Conservation (phyloP, 169 alveolate genomes). For the Cryptosporidium viatorum region DNA sequence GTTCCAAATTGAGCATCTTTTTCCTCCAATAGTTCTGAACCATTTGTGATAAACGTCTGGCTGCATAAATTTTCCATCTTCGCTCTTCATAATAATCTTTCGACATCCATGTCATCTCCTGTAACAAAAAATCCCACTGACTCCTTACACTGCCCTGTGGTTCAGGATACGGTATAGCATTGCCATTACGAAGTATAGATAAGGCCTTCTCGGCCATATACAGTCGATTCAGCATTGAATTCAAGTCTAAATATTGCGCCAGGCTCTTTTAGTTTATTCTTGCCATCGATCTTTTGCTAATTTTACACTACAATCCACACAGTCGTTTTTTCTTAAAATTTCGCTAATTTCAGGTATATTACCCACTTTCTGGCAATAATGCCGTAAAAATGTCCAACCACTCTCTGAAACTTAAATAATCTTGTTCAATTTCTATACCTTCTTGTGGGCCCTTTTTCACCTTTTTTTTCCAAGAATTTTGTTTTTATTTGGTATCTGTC, state of each 20-base stretch:
- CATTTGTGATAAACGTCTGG: slow-evolving; percentile 79
- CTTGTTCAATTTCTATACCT: background rate
- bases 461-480: background rate
- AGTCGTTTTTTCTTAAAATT: background rate
- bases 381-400: background rate
- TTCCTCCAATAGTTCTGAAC: slow-evolving; percentile 77
- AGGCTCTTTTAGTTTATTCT: slow-evolving; percentile 5
- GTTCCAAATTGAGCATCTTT: slow-evolving; percentile 67
- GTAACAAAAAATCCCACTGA: slow-evolving; percentile 78
- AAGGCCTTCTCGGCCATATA: slow-evolving; percentile 76
- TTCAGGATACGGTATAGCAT: slow-evolving; percentile 54
- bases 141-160: slow-evolving; percentile 73
- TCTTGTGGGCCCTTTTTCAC: slow-evolving; percentile 13
- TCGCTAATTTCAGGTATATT: background rate
- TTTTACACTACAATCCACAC: slow-evolving; percentile 5
- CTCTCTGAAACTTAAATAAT: background rate
- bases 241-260: slow-evolving; percentile 15
- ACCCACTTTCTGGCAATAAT: background rate
- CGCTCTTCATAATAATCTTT: slow-evolving; percentile 83
- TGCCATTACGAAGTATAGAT: slow-evolving; percentile 56
- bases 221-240: slow-evolving; percentile 61
- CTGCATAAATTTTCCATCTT: slow-evolving; percentile 83
- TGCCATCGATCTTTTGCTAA: slow-evolving; percentile 13
- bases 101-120: slow-evolving; percentile 85
- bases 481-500: slow-evolving; percentile 68